Conservation (phyloP, 2,329 filamentous ascomycete genomes). For the Calonectria pseudoreteaudii region DNA sequence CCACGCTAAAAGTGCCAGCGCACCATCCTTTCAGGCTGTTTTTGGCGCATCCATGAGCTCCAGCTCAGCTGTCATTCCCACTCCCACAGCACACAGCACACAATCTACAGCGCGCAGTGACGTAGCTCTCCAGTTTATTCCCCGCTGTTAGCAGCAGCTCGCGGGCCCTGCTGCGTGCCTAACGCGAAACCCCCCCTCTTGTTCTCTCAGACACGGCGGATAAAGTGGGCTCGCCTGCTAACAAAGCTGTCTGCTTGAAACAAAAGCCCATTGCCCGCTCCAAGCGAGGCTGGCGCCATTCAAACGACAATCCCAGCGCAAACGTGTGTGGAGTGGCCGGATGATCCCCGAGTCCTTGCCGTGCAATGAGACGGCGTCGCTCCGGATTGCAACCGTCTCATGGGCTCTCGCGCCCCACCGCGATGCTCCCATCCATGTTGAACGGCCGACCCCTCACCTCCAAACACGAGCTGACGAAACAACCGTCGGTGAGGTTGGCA, state of each 20-base stretch:
- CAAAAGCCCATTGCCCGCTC: background rate
- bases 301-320: background rate
- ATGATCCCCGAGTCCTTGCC: constrained; percentile 2
- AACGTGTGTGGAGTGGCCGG: constrained; percentile 12
- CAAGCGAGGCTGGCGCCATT: constrained; percentile 13
- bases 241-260: constrained; percentile 8
- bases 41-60: constrained; percentile 2
- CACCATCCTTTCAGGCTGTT: background rate
- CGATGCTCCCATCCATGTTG: constrained; percentile 5
- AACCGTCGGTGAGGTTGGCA: background rate
- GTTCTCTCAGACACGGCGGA: constrained; percentile 1
- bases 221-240: constrained; percentile 6
- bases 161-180: background rate
- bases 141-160: constrained; percentile 2
- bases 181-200: constrained; percentile 11
- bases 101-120: background rate
- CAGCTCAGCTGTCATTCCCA: no score
- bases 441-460: constrained; percentile 18
- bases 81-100: background rate
- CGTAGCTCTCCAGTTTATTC: constrained; percentile 11
- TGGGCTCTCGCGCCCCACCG: constrained; percentile 16
- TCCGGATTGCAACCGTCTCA: constrained; percentile 1
- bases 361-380: background rate
- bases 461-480: constrained; percentile 17
- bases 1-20: background rate